phyloP scores from a whole-genome alignment of 2,329 filamentous ascomycete species.

The Dissoconium aciculare region DNA sequence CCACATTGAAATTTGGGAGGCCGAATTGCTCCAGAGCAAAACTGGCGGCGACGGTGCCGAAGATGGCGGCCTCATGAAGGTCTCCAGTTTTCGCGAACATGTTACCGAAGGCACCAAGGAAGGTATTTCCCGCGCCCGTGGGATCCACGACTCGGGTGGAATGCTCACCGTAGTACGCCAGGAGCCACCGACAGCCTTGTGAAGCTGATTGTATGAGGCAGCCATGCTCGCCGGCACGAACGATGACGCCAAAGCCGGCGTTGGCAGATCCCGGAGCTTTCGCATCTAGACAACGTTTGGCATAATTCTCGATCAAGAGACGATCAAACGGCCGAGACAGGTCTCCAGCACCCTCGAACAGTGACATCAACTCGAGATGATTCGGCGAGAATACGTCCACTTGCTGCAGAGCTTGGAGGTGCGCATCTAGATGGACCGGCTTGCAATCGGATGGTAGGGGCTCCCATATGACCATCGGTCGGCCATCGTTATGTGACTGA shows the following conservation, averaged over 20 bases:
- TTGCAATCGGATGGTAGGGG: constrained; percentile 18
- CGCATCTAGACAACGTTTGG: not conserved
- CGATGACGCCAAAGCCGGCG: constrained; percentile 10
- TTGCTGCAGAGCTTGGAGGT: constrained; percentile 7
- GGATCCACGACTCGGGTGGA: constrained; percentile 14
- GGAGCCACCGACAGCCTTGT: constrained; percentile 11
- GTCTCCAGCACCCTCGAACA: constrained; percentile 9
- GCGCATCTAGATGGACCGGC: constrained; percentile 9
- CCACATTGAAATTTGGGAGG: constrained; percentile 26
- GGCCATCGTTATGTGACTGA: constrained; percentile 2
- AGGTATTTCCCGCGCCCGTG: constrained; percentile 19
- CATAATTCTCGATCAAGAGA: constrained; percentile 7
- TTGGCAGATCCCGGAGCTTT: constrained; percentile 13
- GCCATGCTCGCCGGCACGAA: constrained; percentile 15
- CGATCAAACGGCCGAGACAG: constrained; percentile 9
- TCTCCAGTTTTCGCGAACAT: constrained; percentile 13
- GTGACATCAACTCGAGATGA: constrained; percentile 15
- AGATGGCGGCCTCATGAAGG: constrained; percentile 13
- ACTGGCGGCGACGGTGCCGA: constrained; percentile 17
- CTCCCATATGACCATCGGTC: constrained; percentile 19
- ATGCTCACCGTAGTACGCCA: constrained; percentile 10
- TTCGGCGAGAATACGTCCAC: constrained; percentile 21
- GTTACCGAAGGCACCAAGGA: constrained; percentile 18
- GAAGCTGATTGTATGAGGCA: constrained; percentile 12
- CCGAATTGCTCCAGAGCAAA: constrained; percentile 17